Evolutionary conservation across 2,329 filamentous ascomycete species (phyloP).

Genomic region (Dactylellina drechsleri): DNA sequence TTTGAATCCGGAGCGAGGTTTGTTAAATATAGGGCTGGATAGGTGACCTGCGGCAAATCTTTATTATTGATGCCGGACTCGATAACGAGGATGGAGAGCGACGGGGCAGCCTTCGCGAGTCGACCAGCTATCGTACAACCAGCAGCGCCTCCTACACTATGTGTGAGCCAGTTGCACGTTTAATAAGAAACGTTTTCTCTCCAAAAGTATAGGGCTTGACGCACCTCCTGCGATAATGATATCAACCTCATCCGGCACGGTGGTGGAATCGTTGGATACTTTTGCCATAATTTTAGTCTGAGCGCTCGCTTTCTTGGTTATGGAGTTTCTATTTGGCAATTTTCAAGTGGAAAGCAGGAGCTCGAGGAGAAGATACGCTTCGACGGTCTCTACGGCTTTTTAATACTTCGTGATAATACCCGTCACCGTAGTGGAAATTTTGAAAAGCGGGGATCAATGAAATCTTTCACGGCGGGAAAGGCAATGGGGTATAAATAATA

Average conservation of each 20-base stretch:
- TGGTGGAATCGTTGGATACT: conserved; percentile 29
- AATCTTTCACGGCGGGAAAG: background rate
- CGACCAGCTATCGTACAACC: conserved; percentile 66
- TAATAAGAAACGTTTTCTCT: background rate
- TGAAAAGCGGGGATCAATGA: background rate
- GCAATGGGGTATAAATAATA: background rate
- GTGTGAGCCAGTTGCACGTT: background rate
- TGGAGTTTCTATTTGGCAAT: background rate
- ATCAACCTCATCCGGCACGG: conserved; percentile 40
- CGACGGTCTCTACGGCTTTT: background rate
- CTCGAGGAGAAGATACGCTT: background rate
- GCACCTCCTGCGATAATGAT: conserved; percentile 53
- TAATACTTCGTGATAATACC: background rate
- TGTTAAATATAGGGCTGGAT: conserved; percentile 66
- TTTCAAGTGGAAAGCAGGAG: background rate
- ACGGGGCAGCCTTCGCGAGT: conserved; percentile 66
- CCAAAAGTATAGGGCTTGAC: background rate
- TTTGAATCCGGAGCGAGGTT: conserved; percentile 66
- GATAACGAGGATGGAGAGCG: conserved; percentile 66
- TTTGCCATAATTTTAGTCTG: background rate
- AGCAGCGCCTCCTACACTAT: conserved; percentile 63
- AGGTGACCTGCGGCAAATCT: conserved; percentile 65
- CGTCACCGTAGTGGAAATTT: too few relatives aligned
- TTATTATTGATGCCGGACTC: conserved; percentile 68
- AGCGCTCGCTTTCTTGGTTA: background rate